A percentile compares a stretch with the other conserved stretches of the same genome.
These are phyloP conservation scores for Pseudonectria foliicola DNA, from an alignment of 2,329 filamentous ascomycete species.

Conservation along the genomic window DNA sequence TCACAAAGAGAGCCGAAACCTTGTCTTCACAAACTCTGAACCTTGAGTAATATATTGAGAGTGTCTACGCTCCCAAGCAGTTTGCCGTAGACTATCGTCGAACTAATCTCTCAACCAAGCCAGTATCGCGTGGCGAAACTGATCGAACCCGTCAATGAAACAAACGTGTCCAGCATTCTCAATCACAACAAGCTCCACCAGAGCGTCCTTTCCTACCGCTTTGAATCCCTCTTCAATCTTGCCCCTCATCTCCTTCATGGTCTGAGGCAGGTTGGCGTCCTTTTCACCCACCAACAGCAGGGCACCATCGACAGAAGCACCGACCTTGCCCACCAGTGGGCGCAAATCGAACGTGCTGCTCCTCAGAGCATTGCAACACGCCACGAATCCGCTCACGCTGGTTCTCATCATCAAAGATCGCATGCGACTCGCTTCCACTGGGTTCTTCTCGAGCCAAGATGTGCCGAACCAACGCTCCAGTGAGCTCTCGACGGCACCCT, in stretches of 20 bases:
- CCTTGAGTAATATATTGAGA: too few relatives aligned
- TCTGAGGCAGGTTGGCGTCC: conserved; percentile 32
- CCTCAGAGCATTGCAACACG: conserved; percentile 32
- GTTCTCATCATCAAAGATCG: conserved; percentile 29
- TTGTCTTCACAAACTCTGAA: too few relatives aligned
- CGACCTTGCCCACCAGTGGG: conserved; percentile 27
- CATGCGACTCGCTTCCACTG: conserved; percentile 29
- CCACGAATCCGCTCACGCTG: conserved; percentile 33
- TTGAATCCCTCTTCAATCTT: conserved; percentile 28
- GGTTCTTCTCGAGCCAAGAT: conserved; percentile 28
- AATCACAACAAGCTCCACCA: conserved; percentile 28
- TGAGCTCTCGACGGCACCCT: conserved; percentile 23
- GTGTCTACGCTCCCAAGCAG: too few relatives aligned
- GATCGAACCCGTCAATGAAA: conserved; percentile 30
- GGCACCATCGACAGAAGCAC: conserved; percentile 26
- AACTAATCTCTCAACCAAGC: conserved; percentile 7
- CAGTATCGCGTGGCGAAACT: conserved; percentile 16
- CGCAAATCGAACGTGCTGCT: conserved; percentile 32
- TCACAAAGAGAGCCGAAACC: too few relatives aligned
- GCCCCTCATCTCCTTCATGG: conserved; percentile 31
- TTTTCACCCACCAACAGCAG: conserved; percentile 34
- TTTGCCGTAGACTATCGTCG: too few relatives aligned
- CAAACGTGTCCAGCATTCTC: conserved; percentile 31
- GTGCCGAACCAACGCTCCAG: conserved; percentile 36
- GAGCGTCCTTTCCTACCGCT: conserved; percentile 15